Base-by-base conservation (phyloP, 2,329 filamentous ascomycete species). In the Cercospora citrullina region DNA sequence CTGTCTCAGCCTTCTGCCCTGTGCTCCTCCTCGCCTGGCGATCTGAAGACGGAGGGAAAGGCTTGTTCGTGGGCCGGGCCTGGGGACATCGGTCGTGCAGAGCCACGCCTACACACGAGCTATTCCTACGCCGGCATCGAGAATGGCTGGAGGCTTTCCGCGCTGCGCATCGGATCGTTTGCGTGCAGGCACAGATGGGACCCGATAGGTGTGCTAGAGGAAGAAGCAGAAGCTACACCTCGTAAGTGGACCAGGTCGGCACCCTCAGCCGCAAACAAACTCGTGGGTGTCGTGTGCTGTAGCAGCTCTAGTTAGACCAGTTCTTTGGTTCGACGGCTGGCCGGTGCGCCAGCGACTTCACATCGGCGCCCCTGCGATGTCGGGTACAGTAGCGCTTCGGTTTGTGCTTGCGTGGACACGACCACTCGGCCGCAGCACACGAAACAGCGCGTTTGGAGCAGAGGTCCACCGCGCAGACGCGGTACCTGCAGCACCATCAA, bases 361-460 rank as follows among this genome's bases (percentile, higher is more conserved):
- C 18, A 51, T 51, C 45, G 45, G 45, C 45, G 45, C 59, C 59
- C 59, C 59, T 61, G 36, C 59, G 18, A 26, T 45, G 16, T 51
- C 45, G 45, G 18, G 30, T 30, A 30, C 28, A 30, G 28, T 60
- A 60, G 36, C 60, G 64, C 59, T 53, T 57, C 36, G 28, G 28
- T 30, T n/a, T n/a, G 36, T n/a, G 36, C 36, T 39, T 67, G 64
- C 65, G 61, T 67, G 68, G 64, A 55, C 65, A 60, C 63, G 58
- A 42, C 60, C 67, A 64, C 60, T 60, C 64, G 60, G 61, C 65
- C 63, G 45, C 36, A 42, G 36, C 36, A 33, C 65, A 63, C 68
- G 69, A 69, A 69, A 68, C 65, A 62, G 42, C 67, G 59, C 62
- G 55, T 51, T 39, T 66, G 68, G 51, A 33, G 64, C 36, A 30